Conservation (phyloP, 306 rosid species). For the Vigna radiata region DNA sequence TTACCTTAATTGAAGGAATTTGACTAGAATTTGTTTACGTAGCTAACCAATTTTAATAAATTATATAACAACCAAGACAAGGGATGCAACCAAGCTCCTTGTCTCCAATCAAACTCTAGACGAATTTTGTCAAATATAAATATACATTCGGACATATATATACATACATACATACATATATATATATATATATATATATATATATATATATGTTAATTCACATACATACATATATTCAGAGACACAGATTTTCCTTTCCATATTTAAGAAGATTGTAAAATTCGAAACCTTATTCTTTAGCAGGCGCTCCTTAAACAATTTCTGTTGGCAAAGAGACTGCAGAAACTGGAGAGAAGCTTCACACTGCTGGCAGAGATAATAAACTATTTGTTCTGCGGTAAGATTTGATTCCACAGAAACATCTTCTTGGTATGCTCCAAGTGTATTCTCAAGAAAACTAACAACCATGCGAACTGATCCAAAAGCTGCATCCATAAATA, state of each 20-base stretch:
- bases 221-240: conserved; percentile 19
- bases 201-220: no score
- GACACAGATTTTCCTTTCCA: conserved; percentile 31
- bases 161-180: no score
- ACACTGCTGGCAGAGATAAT: conserved; percentile 86
- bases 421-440: conserved; percentile 57
- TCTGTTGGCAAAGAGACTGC: conserved; percentile 85
- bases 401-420: conserved; percentile 49
- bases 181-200: no score
- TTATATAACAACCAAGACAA: not conserved
- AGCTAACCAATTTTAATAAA: not conserved
- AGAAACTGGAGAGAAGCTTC: conserved; percentile 97
- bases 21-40: not conserved
- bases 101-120: conserved; percentile 16
- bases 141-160: no score
- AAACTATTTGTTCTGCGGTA: conserved; percentile 66
- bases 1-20: no score
- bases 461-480: conserved; percentile 76
- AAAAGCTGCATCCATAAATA: conserved; percentile 94
- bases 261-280: conserved; percentile 41
- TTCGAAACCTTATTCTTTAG: conserved; percentile 82
- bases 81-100: conserved; percentile 32
- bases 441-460: conserved; percentile 65
- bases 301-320: conserved; percentile 79
- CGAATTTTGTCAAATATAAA: not conserved